phyloP scores from a whole-genome alignment of 495 filamentous ascomycete species.

The Aspergillus avenaceus region DNA sequence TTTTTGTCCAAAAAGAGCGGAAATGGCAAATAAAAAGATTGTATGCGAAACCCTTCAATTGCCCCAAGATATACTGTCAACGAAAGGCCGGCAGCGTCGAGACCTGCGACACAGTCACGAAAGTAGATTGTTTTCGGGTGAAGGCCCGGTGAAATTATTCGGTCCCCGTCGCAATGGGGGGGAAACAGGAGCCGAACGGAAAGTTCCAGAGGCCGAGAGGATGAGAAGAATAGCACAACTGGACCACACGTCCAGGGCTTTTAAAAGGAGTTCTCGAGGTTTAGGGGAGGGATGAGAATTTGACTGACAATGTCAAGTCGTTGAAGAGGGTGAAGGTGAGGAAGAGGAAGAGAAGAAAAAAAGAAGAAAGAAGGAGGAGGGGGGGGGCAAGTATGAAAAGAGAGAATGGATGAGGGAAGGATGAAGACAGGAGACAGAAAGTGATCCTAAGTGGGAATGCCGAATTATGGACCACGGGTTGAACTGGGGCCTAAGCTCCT shows the following conservation, averaged over 20 bases:
- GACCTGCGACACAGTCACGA: slow-evolving; percentile 21
- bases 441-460: slow-evolving; percentile 18
- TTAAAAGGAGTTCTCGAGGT: slow-evolving; percentile 2
- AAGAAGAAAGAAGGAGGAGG: neutral
- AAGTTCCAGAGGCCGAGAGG: slow-evolving; percentile 2
- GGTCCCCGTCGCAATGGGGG: slow-evolving; percentile 5
- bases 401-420: slow-evolving; percentile 12
- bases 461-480: slow-evolving; percentile 18
- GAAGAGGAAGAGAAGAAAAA: slow-evolving; percentile 4
- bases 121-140: neutral
- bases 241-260: slow-evolving; percentile 15
- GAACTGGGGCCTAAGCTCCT: slow-evolving; percentile 16
- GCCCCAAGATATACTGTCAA: slow-evolving; percentile 22
- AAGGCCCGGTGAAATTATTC: slow-evolving; percentile 2
- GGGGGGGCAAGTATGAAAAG: slow-evolving; percentile 3
- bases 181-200: slow-evolving; percentile 5
- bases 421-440: slow-evolving; percentile 14
- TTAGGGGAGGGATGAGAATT: neutral
- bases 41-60: slow-evolving; percentile 13
- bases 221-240: slow-evolving; percentile 11
- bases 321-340: slow-evolving; percentile 7
- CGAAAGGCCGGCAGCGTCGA: slow-evolving; percentile 31
- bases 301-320: slow-evolving; percentile 1
- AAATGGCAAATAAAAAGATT: slow-evolving; percentile 16
- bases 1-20: slow-evolving; percentile 23